Evolutionary conservation across 2,329 filamentous ascomycete genomes (phyloP).

Genomic region (Phyllosticta paracitricarpa): DNA sequence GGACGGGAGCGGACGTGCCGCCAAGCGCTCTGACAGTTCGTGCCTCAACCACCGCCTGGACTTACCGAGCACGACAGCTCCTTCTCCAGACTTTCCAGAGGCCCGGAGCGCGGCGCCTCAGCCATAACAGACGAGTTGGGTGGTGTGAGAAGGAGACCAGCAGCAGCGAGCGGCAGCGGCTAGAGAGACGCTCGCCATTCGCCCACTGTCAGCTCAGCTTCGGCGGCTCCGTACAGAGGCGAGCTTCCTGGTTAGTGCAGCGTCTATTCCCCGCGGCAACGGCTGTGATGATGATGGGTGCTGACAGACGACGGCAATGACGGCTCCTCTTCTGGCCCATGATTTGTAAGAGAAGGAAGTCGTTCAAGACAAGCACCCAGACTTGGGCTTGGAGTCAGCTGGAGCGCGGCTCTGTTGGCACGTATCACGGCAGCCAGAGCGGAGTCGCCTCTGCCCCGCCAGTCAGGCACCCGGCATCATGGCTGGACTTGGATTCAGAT

Average conservation of each 20-base stretch:
- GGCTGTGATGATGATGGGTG: neutral
- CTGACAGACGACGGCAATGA: neutral
- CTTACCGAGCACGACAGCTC: conserved; percentile 92
- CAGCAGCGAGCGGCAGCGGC: neutral
- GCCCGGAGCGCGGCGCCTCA: neutral
- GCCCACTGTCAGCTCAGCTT: neutral
- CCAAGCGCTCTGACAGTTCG: conserved; percentile 2
- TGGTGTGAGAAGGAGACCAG: neutral
- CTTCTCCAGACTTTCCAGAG: conserved; percentile 61
- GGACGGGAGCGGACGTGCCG: conserved; percentile 4
- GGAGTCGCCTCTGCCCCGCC: neutral
- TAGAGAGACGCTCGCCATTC: neutral
- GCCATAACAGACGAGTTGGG: neutral
- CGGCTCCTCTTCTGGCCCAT: neutral
- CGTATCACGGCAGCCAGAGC: neutral
- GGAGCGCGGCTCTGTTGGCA: neutral
- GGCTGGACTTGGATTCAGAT: neutral
- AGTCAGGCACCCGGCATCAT: neutral
- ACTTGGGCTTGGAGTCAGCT: neutral
- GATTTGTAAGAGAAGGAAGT: neutral
- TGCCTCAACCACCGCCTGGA: conserved; percentile 18
- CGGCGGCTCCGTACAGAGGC: neutral
- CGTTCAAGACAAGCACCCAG: neutral
- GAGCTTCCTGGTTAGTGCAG: neutral
- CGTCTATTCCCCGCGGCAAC: neutral